phyloP scores from a whole-genome alignment of 2,329 filamentous ascomycete genomes.

The Apiospora rasikravindrae region DNA sequence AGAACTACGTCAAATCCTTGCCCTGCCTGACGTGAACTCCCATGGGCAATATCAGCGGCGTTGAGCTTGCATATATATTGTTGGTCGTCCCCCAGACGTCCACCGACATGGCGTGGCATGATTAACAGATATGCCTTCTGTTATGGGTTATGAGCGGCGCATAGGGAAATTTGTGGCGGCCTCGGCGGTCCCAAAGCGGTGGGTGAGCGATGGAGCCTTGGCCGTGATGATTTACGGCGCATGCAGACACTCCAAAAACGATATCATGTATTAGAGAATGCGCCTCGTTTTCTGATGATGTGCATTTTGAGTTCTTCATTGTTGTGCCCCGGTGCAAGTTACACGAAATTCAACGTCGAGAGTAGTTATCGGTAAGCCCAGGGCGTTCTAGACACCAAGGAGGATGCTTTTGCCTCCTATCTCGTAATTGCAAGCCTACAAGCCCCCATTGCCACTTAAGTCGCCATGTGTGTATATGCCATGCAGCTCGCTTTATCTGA shows the following conservation, averaged over 20 bases:
- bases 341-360: background rate
- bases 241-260: background rate
- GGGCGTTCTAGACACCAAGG: background rate
- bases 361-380: background rate
- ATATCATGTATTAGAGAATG: background rate
- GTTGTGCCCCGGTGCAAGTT: background rate
- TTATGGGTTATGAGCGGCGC: background rate
- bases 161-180: slow-evolving; percentile 3
- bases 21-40: background rate
- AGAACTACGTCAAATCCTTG: background rate
- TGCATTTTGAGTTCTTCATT: background rate
- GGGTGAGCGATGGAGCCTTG: background rate
- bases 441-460: background rate
- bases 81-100: background rate
- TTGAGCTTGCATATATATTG: slow-evolving; percentile 11
- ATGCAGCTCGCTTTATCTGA: background rate
- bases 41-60: background rate
- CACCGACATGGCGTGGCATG: background rate
- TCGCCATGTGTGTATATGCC: background rate
- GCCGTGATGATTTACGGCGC: background rate
- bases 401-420: background rate
- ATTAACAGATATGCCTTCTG: background rate
- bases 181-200: background rate
- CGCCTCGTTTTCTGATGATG: background rate
- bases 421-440: background rate